Evolutionary conservation across 1,284 basidiomycete species (phyloP).

Genomic region (Thecaphora thlaspeos): DNA sequence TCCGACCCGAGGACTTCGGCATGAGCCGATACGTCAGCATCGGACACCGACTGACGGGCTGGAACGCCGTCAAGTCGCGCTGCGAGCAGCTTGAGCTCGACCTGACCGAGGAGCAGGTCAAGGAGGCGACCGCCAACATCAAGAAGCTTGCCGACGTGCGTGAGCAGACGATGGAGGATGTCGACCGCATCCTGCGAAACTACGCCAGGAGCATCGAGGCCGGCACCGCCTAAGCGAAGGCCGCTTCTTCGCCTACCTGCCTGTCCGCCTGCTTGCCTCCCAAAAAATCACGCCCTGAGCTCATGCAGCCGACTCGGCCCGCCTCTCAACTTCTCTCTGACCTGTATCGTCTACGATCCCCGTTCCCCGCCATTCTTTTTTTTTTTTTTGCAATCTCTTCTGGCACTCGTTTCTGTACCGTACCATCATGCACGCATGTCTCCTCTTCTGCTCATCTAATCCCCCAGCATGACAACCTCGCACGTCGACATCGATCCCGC

Average conservation of each 20-base stretch:
- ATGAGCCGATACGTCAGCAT: constrained; percentile 97
- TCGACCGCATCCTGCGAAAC: constrained; percentile 91
- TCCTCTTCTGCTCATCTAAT: no score
- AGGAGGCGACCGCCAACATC: constrained; percentile 98
- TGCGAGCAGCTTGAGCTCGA: constrained; percentile 91
- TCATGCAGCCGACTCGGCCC: no score
- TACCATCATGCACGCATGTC: no score
- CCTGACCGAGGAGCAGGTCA: constrained; percentile 78
- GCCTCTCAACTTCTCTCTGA: no score
- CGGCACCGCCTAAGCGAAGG: constrained; percentile 14
- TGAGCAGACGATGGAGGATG: constrained; percentile 98
- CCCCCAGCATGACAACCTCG: no score
- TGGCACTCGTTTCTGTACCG: no score
- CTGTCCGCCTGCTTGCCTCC: no score
- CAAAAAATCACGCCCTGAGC: no score
- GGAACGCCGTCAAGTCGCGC: constrained; percentile 99
- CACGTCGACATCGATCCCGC: no score
- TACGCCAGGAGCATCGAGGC: constrained; percentile 46
- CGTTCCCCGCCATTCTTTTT: background rate
- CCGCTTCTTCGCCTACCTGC: background rate
- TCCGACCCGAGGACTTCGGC: constrained; percentile 80
- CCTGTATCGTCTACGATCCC: no score
- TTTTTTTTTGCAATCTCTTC: constrained; percentile 1
- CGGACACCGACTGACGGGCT: constrained; percentile 93
- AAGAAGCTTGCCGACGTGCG: constrained; percentile 98